Conservation (phyloP, 352 stramenopile genomes). For the Pythium sp. region DNA sequence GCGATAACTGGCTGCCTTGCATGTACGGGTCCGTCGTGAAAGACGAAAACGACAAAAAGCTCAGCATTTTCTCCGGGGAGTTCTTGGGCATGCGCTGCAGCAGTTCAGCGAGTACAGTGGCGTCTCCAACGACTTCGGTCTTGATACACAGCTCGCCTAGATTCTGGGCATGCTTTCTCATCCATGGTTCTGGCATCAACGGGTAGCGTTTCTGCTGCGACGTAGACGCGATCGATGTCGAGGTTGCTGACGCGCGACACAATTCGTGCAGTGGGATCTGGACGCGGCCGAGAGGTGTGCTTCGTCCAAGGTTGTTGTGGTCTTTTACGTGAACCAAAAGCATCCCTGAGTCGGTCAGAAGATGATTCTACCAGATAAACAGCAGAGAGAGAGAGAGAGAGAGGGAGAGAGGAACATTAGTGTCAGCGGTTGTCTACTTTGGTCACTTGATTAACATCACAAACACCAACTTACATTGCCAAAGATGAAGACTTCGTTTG, state of each 20-base stretch:
- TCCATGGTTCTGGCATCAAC: conserved; percentile 64
- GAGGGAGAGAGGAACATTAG: not conserved
- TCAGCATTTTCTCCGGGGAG: conserved; percentile 46
- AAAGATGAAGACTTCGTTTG: conserved; percentile 58
- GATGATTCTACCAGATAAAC: conserved; percentile 33
- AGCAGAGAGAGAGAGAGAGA: not conserved
- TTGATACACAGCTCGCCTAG: conserved; percentile 66
- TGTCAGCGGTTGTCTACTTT: not conserved
- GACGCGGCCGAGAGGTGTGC: conserved; percentile 61
- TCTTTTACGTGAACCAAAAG: conserved; percentile 74
- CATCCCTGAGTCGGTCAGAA: conserved; percentile 36
- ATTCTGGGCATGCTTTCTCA: conserved; percentile 55
- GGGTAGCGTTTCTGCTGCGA: conserved; percentile 54
- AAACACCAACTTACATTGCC: conserved; percentile 42
- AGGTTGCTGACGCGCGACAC: conserved; percentile 48
- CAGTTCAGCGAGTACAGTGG: conserved; percentile 52
- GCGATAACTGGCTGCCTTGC: conserved; percentile 20
- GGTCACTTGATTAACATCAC: not conserved
- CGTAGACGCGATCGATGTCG: conserved; percentile 50
- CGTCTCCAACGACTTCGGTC: conserved; percentile 60
- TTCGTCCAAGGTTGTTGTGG: conserved; percentile 63
- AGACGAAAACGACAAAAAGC: conserved; percentile 53
- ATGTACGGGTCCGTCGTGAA: conserved; percentile 44
- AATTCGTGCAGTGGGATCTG: conserved; percentile 63
- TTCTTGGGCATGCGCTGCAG: conserved; percentile 33